phyloP scores from a whole-genome alignment of 225 moss, liverwort and hornwort species.

The Marchantia polymorpha region DNA sequence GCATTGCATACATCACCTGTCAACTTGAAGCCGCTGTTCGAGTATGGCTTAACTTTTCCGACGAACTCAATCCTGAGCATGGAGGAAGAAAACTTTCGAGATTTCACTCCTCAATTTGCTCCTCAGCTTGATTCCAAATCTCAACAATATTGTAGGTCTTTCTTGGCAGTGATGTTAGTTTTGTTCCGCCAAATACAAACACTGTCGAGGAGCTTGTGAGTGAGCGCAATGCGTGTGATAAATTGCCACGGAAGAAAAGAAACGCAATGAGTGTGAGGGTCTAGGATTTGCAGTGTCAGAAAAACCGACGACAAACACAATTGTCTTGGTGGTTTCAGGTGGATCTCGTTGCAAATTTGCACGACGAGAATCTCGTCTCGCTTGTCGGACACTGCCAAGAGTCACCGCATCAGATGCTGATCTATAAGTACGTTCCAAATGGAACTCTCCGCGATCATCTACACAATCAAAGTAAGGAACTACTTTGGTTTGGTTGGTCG shows the following conservation, averaged over 20 bases:
- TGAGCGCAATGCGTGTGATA: not conserved
- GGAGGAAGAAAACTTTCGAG: too few species aligned
- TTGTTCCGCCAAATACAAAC: not conserved
- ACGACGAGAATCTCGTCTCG: slow-evolving; percentile 5
- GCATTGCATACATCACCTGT: too few species aligned
- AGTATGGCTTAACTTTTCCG: too few species aligned
- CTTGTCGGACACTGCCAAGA: slow-evolving; percentile 22
- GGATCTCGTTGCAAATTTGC: slow-evolving; percentile 11
- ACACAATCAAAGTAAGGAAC: not conserved
- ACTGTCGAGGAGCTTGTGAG: not conserved
- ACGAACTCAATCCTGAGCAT: too few species aligned
- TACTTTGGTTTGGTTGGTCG: too few species aligned
- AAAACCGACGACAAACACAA: not conserved
- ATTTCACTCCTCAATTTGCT: too few species aligned
- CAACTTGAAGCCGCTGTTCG: too few species aligned
- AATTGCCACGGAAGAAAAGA: not conserved
- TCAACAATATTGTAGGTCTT: not conserved
- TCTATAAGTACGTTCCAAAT: not conserved
- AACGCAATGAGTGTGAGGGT: too few species aligned
- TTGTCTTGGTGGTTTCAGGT: not conserved
- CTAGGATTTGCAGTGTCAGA: too few species aligned
- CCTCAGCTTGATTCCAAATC: too few species aligned
- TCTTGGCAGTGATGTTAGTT: not conserved
- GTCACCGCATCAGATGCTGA: slow-evolving; percentile 19
- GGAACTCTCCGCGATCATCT: slow-evolving; percentile 15